Base-by-base conservation (phyloP, 345 rosid species). In the Eucalyptus urophylla region DNA sequence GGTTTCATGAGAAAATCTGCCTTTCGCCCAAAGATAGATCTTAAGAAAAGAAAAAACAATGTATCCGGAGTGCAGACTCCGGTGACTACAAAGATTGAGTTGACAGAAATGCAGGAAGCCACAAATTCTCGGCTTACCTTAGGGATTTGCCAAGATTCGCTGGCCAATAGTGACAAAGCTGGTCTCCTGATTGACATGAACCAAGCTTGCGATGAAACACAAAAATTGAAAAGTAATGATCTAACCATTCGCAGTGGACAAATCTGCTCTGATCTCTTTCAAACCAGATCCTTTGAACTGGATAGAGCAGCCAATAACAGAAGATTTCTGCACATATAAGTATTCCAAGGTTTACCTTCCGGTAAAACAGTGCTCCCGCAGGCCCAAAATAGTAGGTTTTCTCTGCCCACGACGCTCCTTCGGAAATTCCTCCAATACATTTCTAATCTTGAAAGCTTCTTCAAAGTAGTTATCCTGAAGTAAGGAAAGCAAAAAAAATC, bases 171-270 rank as follows among this genome's bases (percentile, higher is more conserved):
- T 98, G 51, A 96, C 99, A 86, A 98, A 98, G 92, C 99, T 96
- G 69, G 98, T 96, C 94, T 96, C 99, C 90, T 98, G 99, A 94
- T 97, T 97, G 88, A 96, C 99, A 98, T 98, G 96, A 98, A 98
- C 99, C 96, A 97, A 90, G 99, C 99, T 62, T 96, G 97, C 27
- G 99, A 97, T 40, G 99, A 97, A 91, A 98, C 99, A 96, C 99
- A 90, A 86, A 37, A 86, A 86, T 87, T 90, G 51, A 86, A 80
- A 90, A 53, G 88, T 89, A 87, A 14, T 67, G 6, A 25, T 69
- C 69, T 24, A 88, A 87, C 72, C 90, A 45, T 88, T 50, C 22
- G 44, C 11, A 62, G 53, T 76, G 22, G 25, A 76, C 6, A 5
- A 85, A 45, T 50, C 8, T 25, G 67, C 37, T n/a, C 81, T 72